Evolutionary conservation across 2,329 filamentous ascomycete genomes (phyloP).

Genomic region (Colletotrichum phormii): DNA sequence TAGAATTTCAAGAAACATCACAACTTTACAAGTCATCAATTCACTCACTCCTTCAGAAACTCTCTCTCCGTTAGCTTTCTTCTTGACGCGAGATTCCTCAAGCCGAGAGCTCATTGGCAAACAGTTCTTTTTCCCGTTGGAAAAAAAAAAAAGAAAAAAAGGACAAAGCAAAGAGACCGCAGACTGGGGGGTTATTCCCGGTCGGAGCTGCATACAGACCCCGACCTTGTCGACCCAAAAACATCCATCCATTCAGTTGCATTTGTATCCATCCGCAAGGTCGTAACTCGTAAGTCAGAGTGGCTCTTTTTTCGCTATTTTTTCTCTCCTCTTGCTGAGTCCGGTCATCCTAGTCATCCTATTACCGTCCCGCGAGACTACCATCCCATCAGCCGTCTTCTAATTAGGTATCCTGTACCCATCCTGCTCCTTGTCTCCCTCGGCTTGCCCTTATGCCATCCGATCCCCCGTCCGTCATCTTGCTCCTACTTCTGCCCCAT

Average conservation of each 20-base stretch:
- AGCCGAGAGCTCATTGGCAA: not conserved
- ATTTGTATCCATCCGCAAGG: too few species aligned
- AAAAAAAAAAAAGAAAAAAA: not conserved
- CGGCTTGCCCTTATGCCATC: not conserved
- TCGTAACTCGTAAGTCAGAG: too few species aligned
- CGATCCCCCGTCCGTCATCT: not conserved
- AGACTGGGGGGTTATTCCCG: not conserved
- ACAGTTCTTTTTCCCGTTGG: not conserved
- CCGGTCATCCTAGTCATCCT: not conserved
- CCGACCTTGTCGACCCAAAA: not conserved
- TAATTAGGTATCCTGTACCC: not conserved
- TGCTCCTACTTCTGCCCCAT: not conserved
- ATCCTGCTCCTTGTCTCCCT: not conserved
- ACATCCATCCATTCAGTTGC: not conserved
- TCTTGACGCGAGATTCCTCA: not conserved
- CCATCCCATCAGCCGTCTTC: not conserved
- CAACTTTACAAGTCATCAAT: too few species aligned
- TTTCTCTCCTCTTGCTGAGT: not conserved
- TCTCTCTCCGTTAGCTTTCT: not conserved
- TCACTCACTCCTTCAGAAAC: not conserved
- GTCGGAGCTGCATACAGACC: not conserved
- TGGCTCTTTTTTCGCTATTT: not conserved
- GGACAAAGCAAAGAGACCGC: not conserved
- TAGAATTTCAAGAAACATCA: not conserved
- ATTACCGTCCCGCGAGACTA: not conserved